Conservation (phyloP, 225 moss, liverwort and hornwort species). For the Physcomitrium patens region DNA sequence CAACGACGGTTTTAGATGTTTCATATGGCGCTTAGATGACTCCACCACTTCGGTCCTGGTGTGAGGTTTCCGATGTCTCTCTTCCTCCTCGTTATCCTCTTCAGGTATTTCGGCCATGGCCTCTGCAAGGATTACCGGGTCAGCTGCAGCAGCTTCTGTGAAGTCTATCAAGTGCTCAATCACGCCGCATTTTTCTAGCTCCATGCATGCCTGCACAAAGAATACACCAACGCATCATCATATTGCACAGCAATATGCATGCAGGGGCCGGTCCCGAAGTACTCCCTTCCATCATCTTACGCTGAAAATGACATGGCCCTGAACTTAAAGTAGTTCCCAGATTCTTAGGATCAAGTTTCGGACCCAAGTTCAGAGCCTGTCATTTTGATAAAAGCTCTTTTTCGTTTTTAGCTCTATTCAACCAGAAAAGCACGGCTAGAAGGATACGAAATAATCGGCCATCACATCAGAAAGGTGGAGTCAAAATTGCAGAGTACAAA, state of each 20-base stretch:
- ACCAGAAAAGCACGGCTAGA: background rate
- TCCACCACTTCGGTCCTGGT: constrained; percentile 28
- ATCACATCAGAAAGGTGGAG: background rate
- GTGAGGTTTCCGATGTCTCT: constrained; percentile 10
- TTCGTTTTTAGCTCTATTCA: background rate
- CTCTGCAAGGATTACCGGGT: constrained; percentile 46
- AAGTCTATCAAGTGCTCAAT: constrained; percentile 89
- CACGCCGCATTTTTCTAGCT: constrained; percentile 72
- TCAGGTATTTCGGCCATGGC: constrained; percentile 48
- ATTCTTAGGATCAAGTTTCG: too few species aligned
- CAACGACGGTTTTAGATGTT: constrained; percentile 52
- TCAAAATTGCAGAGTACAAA: background rate
- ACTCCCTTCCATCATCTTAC: too few species aligned
- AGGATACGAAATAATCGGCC: background rate
- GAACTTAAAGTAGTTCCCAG: too few species aligned
- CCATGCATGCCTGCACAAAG: constrained; percentile 56
- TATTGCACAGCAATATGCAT: background rate
- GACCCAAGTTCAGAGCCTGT: too few species aligned
- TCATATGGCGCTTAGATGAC: constrained; percentile 47
- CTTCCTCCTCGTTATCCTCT: constrained; percentile 34
- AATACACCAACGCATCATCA: background rate
- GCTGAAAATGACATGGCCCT: too few species aligned
- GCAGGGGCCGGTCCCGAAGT: too few species aligned
- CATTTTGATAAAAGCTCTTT: too few species aligned
- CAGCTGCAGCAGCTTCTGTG: constrained; percentile 65